A percentile compares a stretch with the other conserved stretches of the same genome.
Conservation (phyloP, 805 yeast species). For the Cyberlindnera euphorbiiphila region DNA sequence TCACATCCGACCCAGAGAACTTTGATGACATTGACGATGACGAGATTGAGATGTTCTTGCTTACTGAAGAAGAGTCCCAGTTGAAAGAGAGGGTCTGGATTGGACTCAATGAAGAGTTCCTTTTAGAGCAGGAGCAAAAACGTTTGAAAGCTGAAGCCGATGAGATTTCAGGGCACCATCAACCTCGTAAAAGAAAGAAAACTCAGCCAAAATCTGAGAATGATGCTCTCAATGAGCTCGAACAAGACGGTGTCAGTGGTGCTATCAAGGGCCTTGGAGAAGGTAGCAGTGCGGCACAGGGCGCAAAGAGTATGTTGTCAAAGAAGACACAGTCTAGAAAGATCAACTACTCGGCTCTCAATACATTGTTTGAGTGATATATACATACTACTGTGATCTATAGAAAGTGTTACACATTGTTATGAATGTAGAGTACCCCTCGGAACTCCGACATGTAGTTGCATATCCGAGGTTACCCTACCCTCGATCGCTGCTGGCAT, state of each 20-base stretch:
- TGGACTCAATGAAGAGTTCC: constrained; percentile 80
- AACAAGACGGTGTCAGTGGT: constrained; percentile 35
- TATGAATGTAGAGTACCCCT: background rate
- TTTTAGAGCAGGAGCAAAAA: constrained; percentile 81
- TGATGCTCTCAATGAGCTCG: constrained; percentile 31
- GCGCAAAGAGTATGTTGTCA: constrained; percentile 71
- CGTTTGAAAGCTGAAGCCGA: constrained; percentile 84
- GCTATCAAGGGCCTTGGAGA: constrained; percentile 45
- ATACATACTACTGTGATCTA: background rate
- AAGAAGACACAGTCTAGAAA: constrained; percentile 80
- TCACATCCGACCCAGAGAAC: constrained; percentile 58
- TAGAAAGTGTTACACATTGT: background rate
- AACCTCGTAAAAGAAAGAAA: constrained; percentile 49
- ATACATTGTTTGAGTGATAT: constrained; percentile 38
- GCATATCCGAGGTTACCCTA: no score
- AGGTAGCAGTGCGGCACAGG: constrained; percentile 60
- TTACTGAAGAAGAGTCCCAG: constrained; percentile 65
- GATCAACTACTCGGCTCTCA: constrained; percentile 82
- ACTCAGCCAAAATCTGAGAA: constrained; percentile 27
- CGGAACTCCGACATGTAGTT: background rate
- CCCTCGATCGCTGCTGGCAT: no score
- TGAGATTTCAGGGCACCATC: constrained; percentile 72
- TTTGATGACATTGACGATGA: constrained; percentile 82
- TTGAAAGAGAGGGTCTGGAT: constrained; percentile 86
- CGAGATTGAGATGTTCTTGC: constrained; percentile 58